Base-by-base conservation (phyloP, 2,329 filamentous ascomycete species). In the Neofusicoccum parvum region DNA sequence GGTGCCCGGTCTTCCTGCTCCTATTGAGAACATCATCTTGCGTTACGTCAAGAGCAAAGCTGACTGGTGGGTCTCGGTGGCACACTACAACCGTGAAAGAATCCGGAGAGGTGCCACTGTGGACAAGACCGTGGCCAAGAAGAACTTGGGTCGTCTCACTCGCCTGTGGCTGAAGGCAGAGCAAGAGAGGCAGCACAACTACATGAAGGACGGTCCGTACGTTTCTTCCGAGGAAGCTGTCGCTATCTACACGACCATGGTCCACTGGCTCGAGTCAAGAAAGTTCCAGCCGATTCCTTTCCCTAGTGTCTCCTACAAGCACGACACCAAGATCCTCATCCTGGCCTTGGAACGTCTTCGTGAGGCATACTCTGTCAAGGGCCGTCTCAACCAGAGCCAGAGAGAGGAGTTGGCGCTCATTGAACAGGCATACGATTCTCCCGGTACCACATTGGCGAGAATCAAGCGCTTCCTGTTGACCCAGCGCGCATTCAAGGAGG, bases 51-150 rank as follows among this genome's bases (percentile, higher is more conserved):
- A 99, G 84, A 94, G 93, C 71, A 99, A 99, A 84, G 95, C 95
- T 17, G 95, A 99, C 77, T 99, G 95, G 96, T 99, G 95, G 95
- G 94, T 99, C 67, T 98, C 94, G 23, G 96, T 99, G 37, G 95
- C 95, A 11, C 95, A 99, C 76, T 99, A 99, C 83, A 99, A 99
- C 76, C 91, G 95, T 73, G 95, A 99, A 82, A 91, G 95, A 77
- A 99, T 99, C 74, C 88, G 95, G 71, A 87, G 95, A 78, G 96
- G 95, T 75, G 96, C 95, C 2, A 99, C 95, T 1, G 95, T 99
- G 12, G 95, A 99, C 78, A 99, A 99, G 83, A 99, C 95, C 3
- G 96, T 99, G 32, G 95, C 95, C 3, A 99, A 99, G 87, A 99
- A 99, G 86, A 99, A 99, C 71, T 85, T 99, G 68, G 95, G 95